Evolutionary conservation across 164 flowering plant genomes (phyloP).

Genomic region (Pachysandra terminalis): DNA sequence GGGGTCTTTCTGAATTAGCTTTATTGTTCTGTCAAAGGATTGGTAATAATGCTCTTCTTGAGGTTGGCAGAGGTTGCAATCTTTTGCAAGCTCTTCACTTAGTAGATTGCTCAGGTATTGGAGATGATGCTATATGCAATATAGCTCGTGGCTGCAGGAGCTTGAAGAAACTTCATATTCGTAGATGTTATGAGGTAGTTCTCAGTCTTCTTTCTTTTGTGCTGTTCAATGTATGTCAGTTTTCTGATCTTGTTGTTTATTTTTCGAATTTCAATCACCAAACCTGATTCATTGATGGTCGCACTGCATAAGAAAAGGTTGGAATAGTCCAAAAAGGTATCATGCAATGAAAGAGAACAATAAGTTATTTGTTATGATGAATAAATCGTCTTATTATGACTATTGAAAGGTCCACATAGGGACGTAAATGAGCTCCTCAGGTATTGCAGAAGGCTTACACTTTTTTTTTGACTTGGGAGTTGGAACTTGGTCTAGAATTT

Average conservation of each 20-base stretch:
- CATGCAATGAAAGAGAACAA: too few species aligned
- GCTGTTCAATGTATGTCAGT: background rate
- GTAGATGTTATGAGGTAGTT: conserved; percentile 84
- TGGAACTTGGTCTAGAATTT: too few species aligned
- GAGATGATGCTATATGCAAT: conserved; percentile 74
- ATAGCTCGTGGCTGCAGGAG: conserved; percentile 76
- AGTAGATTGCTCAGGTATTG: conserved; percentile 79
- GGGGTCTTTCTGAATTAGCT: conserved; percentile 73
- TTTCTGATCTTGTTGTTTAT: background rate
- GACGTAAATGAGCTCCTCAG: too few species aligned
- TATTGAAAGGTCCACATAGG: too few species aligned
- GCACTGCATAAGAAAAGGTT: too few species aligned
- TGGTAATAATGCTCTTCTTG: conserved; percentile 57
- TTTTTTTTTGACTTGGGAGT: too few species aligned
- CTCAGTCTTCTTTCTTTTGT: background rate
- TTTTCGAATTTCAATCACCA: too few species aligned
- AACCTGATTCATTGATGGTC: too few species aligned
- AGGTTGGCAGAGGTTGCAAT: conserved; percentile 78
- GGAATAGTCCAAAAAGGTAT: too few species aligned
- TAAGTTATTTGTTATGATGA: too few species aligned
- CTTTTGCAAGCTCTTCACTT: conserved; percentile 79
- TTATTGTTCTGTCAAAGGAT: conserved; percentile 75
- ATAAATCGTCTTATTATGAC: too few species aligned
- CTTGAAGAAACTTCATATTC: conserved; percentile 82
- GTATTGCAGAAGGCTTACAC: too few species aligned